Conservation (phyloP, 1,284 basidiomycete species). For the Irpex sp. region DNA sequence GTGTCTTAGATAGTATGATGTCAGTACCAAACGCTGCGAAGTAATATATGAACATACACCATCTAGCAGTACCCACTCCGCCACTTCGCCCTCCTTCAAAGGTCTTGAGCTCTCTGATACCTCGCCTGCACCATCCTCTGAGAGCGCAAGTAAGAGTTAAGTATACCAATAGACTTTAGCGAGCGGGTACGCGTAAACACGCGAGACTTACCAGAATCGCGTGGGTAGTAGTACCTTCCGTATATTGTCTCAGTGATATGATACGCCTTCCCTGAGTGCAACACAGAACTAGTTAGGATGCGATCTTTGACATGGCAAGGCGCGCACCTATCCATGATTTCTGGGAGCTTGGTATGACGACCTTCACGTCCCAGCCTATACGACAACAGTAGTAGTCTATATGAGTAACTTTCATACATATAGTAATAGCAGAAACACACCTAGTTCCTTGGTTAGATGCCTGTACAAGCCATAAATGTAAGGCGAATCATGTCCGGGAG, state of each 20-base stretch:
- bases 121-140: slow-evolving; percentile 71
- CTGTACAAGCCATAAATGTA: slow-evolving; percentile 80
- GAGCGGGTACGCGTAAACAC: neutral
- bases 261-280: slow-evolving; percentile 69
- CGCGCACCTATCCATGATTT: slow-evolving; percentile 84
- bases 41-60: slow-evolving; percentile 49
- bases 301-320: slow-evolving; percentile 1
- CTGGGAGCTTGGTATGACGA: slow-evolving; percentile 85
- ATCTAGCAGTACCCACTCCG: slow-evolving; percentile 86
- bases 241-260: slow-evolving; percentile 77
- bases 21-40: neutral
- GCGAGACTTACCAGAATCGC: slow-evolving; percentile 41
- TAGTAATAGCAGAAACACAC: slow-evolving; percentile 31
- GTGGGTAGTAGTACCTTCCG: slow-evolving; percentile 83
- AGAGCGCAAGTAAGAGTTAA: slow-evolving; percentile 3
- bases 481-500: slow-evolving; percentile 75
- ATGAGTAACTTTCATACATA: neutral
- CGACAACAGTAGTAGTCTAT: slow-evolving; percentile 2
- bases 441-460: slow-evolving; percentile 60
- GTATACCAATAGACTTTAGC: neutral
- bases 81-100: slow-evolving; percentile 71
- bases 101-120: slow-evolving; percentile 57
- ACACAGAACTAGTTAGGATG: slow-evolving; percentile 3
- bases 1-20: slow-evolving; percentile 54
- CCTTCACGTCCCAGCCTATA: slow-evolving; percentile 81